Base-by-base conservation (phyloP, 805 yeast genomes). In the Hyphopichia homilentoma region DNA sequence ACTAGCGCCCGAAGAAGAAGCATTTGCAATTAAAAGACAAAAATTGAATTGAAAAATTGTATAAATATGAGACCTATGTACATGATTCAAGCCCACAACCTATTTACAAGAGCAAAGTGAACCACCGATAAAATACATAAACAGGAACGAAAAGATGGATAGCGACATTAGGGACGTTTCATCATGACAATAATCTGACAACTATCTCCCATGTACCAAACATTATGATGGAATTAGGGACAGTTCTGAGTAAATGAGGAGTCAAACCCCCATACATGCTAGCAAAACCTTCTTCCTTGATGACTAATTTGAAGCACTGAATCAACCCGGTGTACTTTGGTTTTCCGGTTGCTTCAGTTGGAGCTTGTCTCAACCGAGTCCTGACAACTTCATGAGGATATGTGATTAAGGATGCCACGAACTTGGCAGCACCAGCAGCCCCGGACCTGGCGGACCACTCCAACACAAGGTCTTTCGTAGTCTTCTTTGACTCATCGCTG, bases 201-300 rank as follows among this genome's bases (percentile, higher is more conserved):
- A 66, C 65, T 21, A 93, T 57, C 54, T 93, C 99, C 97, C 97
- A 93, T 3, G 97, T 89, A 28, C 99, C 98, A 67, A 93, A 93
- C 98, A 93, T 93, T 47, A 93, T 90, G 54, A 93, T 88, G 51
- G 95, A 84, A 61, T 93, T 93, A 3, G 99, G 99, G 32, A 93
- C 98, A 0, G 98, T 93, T 60, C 98, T 77, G 65, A 93, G 74
- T 50, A 93, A 66, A 61, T 93, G 99, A 4, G 99, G 97, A 2
- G 99, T 93, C 49, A 93, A 70, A 1, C 99, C 99, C 35, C 99
- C 96, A 55, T 93, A 93, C 87, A 93, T 84, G 8, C 96, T 83
- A 6, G 74, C 81, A 32, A 90, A 59, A 1, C 99, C 98, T 62
- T 93, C 98, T 52, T 93, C 96, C 49, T 81, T 84, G 12, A 87